phyloP scores from a whole-genome alignment of 2,329 filamentous ascomycete genomes.

The Aschersonia sp. region DNA sequence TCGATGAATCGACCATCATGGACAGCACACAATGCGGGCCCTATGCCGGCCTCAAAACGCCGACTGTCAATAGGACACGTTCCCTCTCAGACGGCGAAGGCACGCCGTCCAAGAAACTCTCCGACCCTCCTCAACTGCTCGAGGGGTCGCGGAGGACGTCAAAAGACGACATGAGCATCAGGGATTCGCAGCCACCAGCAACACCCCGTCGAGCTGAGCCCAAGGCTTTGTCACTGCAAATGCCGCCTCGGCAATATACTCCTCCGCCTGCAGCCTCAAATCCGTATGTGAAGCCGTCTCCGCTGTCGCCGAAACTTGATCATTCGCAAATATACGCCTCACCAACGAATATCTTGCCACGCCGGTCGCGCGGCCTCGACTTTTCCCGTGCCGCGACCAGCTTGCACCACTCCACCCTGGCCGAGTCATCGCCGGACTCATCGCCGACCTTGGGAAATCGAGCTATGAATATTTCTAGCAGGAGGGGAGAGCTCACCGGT shows the following conservation, averaged over 20 bases:
- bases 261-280: conserved; percentile 20
- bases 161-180: conserved; percentile 52
- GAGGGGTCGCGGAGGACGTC: conserved; percentile 39
- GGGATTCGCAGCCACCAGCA: conserved; percentile 32
- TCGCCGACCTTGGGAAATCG: conserved; percentile 68
- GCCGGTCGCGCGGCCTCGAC: conserved; percentile 79
- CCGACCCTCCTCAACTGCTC: conserved; percentile 42
- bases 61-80: conserved; percentile 34
- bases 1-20: conserved; percentile 19
- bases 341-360: conserved; percentile 74
- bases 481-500: conserved; percentile 33
- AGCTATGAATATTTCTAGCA: conserved; percentile 46
- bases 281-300: conserved; percentile 38
- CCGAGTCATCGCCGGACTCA: conserved; percentile 79
- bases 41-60: conserved; percentile 13
- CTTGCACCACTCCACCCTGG: conserved; percentile 86
- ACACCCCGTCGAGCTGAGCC: conserved; percentile 61
- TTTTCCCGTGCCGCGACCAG: conserved; percentile 89
- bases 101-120: conserved; percentile 36
- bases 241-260: conserved; percentile 20
- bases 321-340: conserved; percentile 74
- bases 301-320: conserved; percentile 77
- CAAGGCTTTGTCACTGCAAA: conserved; percentile 38
- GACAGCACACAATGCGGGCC: conserved; percentile 10
- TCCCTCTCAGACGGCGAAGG: conserved; percentile 51